Conservation (phyloP, 495 filamentous ascomycete species). For the Neurospora sp. region DNA sequence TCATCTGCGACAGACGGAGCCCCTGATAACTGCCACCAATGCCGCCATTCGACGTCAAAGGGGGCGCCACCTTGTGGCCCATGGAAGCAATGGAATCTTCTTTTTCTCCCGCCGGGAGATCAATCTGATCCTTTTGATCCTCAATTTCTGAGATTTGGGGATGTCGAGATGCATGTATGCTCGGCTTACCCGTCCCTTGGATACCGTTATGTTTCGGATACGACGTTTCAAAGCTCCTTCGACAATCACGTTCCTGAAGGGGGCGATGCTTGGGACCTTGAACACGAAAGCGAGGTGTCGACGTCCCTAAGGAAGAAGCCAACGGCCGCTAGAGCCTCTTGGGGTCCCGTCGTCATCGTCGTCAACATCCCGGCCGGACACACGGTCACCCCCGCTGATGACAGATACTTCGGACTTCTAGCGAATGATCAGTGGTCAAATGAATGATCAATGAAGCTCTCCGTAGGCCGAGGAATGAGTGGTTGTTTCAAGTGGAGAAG, state of each 20-base stretch:
- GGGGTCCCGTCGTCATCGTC: not conserved
- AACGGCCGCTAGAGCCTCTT: not conserved
- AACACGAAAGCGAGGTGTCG: not conserved
- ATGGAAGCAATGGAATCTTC: not conserved
- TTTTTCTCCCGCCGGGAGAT: not conserved
- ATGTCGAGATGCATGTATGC: not conserved
- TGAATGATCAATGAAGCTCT: not conserved
- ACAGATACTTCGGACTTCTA: not conserved
- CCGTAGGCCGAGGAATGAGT: not conserved
- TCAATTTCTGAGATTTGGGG: not conserved
- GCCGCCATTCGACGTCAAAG: not conserved
- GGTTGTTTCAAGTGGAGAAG: not conserved
- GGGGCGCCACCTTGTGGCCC: not conserved
- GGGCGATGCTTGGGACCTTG: not conserved
- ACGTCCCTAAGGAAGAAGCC: not conserved
- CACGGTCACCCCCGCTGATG: not conserved
- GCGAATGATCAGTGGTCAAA: not conserved
- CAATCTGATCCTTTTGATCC: not conserved
- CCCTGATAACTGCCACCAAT: not conserved
- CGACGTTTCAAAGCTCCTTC: not conserved
- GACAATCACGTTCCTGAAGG: not conserved
- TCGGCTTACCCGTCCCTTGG: not conserved
- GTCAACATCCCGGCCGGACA: not conserved
- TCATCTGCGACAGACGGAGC: not conserved
- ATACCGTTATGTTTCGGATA: not conserved